Base-by-base conservation (phyloP, 306 rosid species). In the Quercus bicolor region DNA sequence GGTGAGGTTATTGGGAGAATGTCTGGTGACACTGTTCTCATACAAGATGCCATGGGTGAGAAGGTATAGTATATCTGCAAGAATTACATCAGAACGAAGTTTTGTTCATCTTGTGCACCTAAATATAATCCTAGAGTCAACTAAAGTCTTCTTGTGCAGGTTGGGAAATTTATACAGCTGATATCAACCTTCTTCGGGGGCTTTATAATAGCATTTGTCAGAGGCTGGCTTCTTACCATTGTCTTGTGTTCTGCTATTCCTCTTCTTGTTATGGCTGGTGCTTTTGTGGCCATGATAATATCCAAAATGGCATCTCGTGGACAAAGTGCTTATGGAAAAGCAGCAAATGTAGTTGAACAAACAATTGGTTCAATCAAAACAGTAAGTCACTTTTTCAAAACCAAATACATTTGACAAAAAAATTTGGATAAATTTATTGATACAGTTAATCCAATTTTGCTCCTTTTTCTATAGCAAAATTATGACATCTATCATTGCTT, bases 291-390 rank as follows among this genome's bases (percentile, higher is more conserved):
- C 64, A 34, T 70, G 4, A 5, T 71, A 3, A 52, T 81, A 2
- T n/a, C 73, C 6, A 81, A 71, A 48, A 33, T 81, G 81, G 45
- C 84, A 16, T 43, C 80, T 14, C 72, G 8, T 5, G 85, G 81
- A 20, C 82, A 72, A 74, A 15, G 57, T 61, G 70, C 80, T 14
- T 83, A 83, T 75, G 75, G 72, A 23, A 61, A 61, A n/a, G 86
- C 83, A 15, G 74, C 83, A 24, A 74, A 57, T 15, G 73, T 83
- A 15, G 86, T 79, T 26, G 86, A 83, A 57, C 83, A 83, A 56
- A 78, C 86, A 40, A 75, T 83, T 59, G 77, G 86, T 19, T 55
- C 80, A 43, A 83, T 83, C 53, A 83, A 77, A 83, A 83, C 86
- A 13, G 86, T 83, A 70, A 4, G 83, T n/a, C 70, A 54, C 26